Percentiles rank a stretch among this genome's conserved stretches.
These are phyloP conservation scores for Pyricularia grisea DNA, from an alignment of 2,329 filamentous ascomycete genomes.

Conservation along the genomic window DNA sequence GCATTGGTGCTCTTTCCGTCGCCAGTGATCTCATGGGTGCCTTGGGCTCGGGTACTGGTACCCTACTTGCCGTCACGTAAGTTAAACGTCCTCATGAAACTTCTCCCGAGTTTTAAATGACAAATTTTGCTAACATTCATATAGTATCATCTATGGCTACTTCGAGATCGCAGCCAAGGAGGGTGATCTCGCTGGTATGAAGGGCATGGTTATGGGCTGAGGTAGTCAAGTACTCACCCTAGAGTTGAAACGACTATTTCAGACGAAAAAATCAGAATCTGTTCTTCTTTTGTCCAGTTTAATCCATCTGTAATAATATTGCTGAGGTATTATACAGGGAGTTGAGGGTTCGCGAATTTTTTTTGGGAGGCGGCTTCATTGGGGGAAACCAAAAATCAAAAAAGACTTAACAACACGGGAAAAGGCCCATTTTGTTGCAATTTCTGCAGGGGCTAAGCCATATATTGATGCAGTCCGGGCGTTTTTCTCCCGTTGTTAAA, in stretches of 20 bases:
- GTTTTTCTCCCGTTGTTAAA: background rate
- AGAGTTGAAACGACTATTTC: background rate
- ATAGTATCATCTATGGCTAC: slow-evolving; percentile 96
- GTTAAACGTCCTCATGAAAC: slow-evolving; percentile 26
- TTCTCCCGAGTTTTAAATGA: slow-evolving; percentile 1
- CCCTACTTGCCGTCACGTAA: slow-evolving; percentile 95
- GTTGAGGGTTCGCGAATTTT: background rate
- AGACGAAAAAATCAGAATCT: background rate
- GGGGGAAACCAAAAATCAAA: background rate
- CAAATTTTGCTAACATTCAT: slow-evolving; percentile 21
- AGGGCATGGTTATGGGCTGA: slow-evolving; percentile 65
- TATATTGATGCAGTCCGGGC: background rate
- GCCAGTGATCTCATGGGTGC: slow-evolving; percentile 92
- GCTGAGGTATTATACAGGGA: background rate
- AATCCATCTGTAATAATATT: slow-evolving; percentile 5
- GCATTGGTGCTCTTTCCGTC: slow-evolving; percentile 95
- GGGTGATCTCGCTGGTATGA: slow-evolving; percentile 81
- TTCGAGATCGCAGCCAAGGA: slow-evolving; percentile 99
- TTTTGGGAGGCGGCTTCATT: background rate
- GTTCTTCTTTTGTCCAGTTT: slow-evolving; percentile 1
- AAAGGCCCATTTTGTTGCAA: background rate
- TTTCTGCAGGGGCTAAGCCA: background rate
- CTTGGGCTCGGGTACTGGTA: slow-evolving; percentile 93
- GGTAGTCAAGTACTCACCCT: background rate
- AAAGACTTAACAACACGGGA: background rate